These are phyloP conservation scores for Aureobasidium zeae DNA, from an alignment of 2,329 filamentous ascomycete species.

Conservation along the genomic window DNA sequence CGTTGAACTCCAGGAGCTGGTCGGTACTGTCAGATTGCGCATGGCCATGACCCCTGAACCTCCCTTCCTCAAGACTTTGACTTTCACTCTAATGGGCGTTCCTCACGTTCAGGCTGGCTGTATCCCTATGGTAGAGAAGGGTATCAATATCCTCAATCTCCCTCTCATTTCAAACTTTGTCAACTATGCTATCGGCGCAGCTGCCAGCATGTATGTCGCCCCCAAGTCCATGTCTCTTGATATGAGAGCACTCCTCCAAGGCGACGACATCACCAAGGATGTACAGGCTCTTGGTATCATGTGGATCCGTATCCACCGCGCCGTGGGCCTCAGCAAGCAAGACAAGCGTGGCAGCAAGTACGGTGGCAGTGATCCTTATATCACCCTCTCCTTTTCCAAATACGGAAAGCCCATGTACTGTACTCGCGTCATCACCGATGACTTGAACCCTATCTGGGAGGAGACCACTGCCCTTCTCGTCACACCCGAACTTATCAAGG, in stretches of 20 bases:
- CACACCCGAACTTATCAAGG: constrained; percentile 82
- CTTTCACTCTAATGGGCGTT: constrained; percentile 87
- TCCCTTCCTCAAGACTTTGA: constrained; percentile 84
- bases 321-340: constrained; percentile 81
- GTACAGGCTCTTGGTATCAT: constrained; percentile 79
- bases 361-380: constrained; percentile 89
- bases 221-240: constrained; percentile 84
- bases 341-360: constrained; percentile 72
- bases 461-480: constrained; percentile 80
- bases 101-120: constrained; percentile 86
- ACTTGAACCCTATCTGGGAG: constrained; percentile 86
- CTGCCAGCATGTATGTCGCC: constrained; percentile 82
- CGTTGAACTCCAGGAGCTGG: constrained; percentile 82
- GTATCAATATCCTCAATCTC: constrained; percentile 70
- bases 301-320: constrained; percentile 85
- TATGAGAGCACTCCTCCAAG: constrained; percentile 79
- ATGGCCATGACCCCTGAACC: constrained; percentile 82
- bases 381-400: constrained; percentile 89
- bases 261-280: constrained; percentile 86
- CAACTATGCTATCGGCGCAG: constrained; percentile 84
- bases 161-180: constrained; percentile 75
- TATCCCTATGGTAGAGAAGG: constrained; percentile 82
- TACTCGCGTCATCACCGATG: constrained; percentile 89
- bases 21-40: constrained; percentile 75
- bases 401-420: constrained; percentile 98